Evolutionary conservation across 345 rosid species (phyloP), one percentile per base, ranked within the genome.

Genomic region (Cardamine occulta): DNA sequence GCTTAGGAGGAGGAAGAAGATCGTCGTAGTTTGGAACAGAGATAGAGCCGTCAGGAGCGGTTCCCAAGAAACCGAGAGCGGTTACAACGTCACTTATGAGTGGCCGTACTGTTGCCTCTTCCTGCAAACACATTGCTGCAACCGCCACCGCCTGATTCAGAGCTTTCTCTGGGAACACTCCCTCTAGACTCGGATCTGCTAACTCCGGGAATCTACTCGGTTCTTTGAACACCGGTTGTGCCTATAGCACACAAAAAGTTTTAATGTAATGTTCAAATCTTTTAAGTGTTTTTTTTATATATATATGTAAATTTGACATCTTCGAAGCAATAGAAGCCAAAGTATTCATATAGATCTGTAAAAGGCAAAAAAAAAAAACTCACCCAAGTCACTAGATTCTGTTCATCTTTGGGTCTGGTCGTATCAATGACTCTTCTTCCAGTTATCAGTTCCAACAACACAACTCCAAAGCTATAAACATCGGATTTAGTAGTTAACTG

Each of bases 401-500:
- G 97, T 81, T 95, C 91, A 1, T 74, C 44, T 34, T 52, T 81
- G 12, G 86, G 81, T 80, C 88, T 87, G 4, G 82, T 85, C 9
- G 91, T 83, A 69, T 92, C 98, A 44, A 92, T 80, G 67, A 75
- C 97, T 79, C 97, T 84, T 63, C 88, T 74, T 63, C 99, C 99
- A 1, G 93, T 88, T 84, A 95, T 92, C 76, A 92, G 45, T 68
- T 95, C 99, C 79, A 95, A 72, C 76, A 95, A 72, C 71, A 95
- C 97, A 13, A 95, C 99, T 47, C 99, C 99, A 8, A 92, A 92
- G 74, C 94, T 90, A 73, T 95, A 95, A 7, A 95, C 97, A 74
- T 95, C 99, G 3, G 99, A 95, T 75, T 89, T 95, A 1, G 73
- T 82, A 0, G 97, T 92, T 17, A 95, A 63, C 17, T 90, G 96